These are phyloP conservation scores for Eremochloa ophiuroides DNA, from an alignment of 176 grass and related monocot genomes.

Conservation along the genomic window DNA sequence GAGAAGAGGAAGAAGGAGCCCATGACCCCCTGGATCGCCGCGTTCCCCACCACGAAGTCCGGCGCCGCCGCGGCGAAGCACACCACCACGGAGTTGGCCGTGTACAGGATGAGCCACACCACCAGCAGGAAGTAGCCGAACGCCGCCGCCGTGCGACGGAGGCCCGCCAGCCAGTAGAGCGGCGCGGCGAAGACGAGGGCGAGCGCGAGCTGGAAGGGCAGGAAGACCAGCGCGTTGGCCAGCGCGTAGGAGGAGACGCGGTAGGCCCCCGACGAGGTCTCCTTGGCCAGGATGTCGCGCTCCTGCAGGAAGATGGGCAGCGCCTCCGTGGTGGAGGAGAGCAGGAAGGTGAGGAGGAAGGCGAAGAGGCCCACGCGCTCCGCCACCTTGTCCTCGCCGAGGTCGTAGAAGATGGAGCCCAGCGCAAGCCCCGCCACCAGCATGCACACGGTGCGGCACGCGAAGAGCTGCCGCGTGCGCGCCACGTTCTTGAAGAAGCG, in stretches of 20 bases:
- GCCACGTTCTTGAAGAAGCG: constrained; percentile 28
- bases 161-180: constrained; percentile 1
- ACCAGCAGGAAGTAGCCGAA: constrained; percentile 22
- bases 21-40: constrained; percentile 21
- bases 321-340: constrained; percentile 24
- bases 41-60: constrained; percentile 26
- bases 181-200: constrained; percentile 13
- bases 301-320: constrained; percentile 34
- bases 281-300: constrained; percentile 29
- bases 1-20: constrained; percentile 36
- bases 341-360: constrained; percentile 28
- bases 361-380: constrained; percentile 27
- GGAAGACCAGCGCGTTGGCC: constrained; percentile 22
- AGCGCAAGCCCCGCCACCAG: constrained; percentile 16
- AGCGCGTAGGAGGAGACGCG: constrained; percentile 12
- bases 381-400: constrained; percentile 14
- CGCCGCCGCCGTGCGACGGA: constrained; percentile 2
- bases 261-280: constrained; percentile 15
- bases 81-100: constrained; percentile 16
- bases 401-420: constrained; percentile 31
- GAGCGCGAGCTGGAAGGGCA: constrained; percentile 20
- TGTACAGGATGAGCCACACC: constrained; percentile 26
- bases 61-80: constrained; percentile 22
- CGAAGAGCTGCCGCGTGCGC: constrained; percentile 18
- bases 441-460: constrained; percentile 16